A percentile compares a stretch with the other conserved stretches of the same genome.
Evolutionary conservation across 2,329 filamentous ascomycete species (phyloP).

Genomic region (Chaetomium strumarium): DNA sequence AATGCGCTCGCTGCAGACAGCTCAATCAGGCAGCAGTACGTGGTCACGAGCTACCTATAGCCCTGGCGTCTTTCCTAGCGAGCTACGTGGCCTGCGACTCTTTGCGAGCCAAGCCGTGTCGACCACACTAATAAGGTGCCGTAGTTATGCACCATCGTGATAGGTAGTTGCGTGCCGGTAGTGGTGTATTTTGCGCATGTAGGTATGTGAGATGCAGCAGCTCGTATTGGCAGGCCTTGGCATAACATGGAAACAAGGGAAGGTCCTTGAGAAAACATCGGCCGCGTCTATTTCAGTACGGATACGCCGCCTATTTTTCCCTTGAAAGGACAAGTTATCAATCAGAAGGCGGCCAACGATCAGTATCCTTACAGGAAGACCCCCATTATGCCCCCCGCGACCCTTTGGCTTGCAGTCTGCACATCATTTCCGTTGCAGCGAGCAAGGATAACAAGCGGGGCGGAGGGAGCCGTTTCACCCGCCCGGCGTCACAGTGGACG

Average conservation of each 20-base stretch:
- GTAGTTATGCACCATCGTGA: background rate
- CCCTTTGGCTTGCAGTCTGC: conserved; percentile 12
- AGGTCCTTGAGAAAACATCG: no score
- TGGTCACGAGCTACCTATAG: conserved; percentile 14
- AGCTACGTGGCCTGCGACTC: conserved; percentile 8
- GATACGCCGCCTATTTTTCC: no score
- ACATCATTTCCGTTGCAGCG: conserved; percentile 22
- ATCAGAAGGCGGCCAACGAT: background rate
- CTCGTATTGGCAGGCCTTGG: conserved; percentile 3
- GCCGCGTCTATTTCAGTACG: no score
- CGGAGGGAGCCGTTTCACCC: background rate
- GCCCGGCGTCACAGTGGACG: background rate
- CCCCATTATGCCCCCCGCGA: background rate
- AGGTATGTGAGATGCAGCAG: conserved; percentile 7
- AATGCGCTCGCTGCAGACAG: conserved; percentile 21
- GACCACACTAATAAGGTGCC: background rate
- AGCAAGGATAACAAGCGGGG: conserved; percentile 13
- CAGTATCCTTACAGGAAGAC: background rate
- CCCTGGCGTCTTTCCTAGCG: background rate
- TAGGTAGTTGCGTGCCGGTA: background rate
- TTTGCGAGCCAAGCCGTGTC: background rate
- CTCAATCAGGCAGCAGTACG: conserved; percentile 18
- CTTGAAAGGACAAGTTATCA: background rate
- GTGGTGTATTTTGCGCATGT: background rate
- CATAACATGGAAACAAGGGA: no score